phyloP scores from a whole-genome alignment of 2,329 filamentous ascomycete species.

The Pseudocercospora fuligena region DNA sequence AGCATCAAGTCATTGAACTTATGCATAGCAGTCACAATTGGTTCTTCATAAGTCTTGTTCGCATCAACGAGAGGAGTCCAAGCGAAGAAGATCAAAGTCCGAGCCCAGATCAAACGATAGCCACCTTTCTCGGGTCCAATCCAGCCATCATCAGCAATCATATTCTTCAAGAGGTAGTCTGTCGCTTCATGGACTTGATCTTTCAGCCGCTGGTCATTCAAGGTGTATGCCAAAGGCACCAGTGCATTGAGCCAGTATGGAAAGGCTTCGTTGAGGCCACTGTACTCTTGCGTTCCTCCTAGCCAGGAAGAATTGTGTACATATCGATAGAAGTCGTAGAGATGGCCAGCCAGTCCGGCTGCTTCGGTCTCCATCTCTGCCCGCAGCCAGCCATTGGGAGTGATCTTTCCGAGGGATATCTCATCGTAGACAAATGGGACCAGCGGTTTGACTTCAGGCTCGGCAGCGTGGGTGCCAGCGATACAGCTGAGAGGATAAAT shows the following conservation, averaged over 20 bases:
- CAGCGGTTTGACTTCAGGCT: neutral
- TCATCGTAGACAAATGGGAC: constrained; percentile 12
- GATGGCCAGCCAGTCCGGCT: constrained; percentile 58
- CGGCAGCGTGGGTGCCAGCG: neutral
- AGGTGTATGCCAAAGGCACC: constrained; percentile 60
- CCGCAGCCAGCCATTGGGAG: constrained; percentile 57
- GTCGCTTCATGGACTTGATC: constrained; percentile 53
- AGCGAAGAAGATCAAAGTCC: constrained; percentile 57
- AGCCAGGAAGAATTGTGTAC: constrained; percentile 59
- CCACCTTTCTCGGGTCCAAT: constrained; percentile 57
- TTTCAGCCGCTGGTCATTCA: constrained; percentile 56
- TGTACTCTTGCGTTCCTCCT: constrained; percentile 59
- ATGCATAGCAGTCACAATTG: constrained; percentile 57
- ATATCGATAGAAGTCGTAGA: constrained; percentile 60
- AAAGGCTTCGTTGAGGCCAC: constrained; percentile 57
- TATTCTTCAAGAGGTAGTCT: constrained; percentile 52
- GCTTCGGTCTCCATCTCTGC: constrained; percentile 57
- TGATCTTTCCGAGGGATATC: constrained; percentile 54
- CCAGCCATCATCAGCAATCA: constrained; percentile 61
- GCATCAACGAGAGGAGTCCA: constrained; percentile 57
- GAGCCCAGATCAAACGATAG: constrained; percentile 58
- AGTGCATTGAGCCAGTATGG: constrained; percentile 65
- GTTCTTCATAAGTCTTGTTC: constrained; percentile 48
- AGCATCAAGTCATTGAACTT: constrained; percentile 57
- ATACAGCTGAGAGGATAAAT: neutral